Evolutionary conservation across 2,329 filamentous ascomycete species (phyloP).

Genomic region (Thelonectria discophora): DNA sequence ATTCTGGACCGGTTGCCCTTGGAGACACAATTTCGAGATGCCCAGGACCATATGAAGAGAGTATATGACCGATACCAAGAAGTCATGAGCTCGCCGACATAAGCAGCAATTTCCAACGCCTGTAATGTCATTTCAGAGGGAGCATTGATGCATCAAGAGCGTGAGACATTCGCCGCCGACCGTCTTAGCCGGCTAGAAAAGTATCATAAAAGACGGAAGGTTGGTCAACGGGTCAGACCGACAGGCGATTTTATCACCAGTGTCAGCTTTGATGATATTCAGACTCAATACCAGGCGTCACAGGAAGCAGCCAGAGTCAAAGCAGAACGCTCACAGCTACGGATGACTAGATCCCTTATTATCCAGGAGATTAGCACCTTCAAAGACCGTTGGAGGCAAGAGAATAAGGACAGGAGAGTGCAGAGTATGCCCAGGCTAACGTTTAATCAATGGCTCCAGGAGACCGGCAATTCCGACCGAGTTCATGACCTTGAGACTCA

Average conservation of each 20-base stretch:
- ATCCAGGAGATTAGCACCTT: not conserved
- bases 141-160: not conserved
- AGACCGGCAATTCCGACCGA: not conserved
- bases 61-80: constrained; percentile 6
- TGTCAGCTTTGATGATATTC: not conserved
- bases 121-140: not conserved
- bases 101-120: constrained; percentile 2
- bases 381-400: constrained; percentile 1
- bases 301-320: no score
- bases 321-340: not conserved
- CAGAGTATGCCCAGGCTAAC: not conserved
- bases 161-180: not conserved
- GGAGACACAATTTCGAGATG: constrained; percentile 2
- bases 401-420: not conserved
- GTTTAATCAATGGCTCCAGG: constrained; percentile 3
- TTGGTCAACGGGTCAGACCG: not conserved
- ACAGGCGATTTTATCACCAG: constrained; percentile 2
- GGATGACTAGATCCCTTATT: not conserved
- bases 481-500: not conserved
- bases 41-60: constrained; percentile 2
- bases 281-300: not conserved
- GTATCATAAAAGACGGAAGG: not conserved
- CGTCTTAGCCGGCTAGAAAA: constrained; percentile 1
- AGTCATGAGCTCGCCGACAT: constrained; percentile 2
- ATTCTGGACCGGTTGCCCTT: not conserved